Percentiles rank a stretch among this genome's conserved stretches.
phyloP scores from a whole-genome alignment of 345 rosid species.

The thale cress (Arabidopsis thaliana) region TAIR10.1 NC_003074.8:1182501-1183000 shows the following conservation, averaged over 20 bases:
- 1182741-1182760: conserved; percentile 97
- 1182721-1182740: conserved; percentile 85
- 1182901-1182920: background rate
- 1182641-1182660: conserved; percentile 52
- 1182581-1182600: background rate
- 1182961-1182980: too few relatives aligned
- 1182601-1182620: background rate
- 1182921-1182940: conserved; percentile 26
- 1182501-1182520: conserved; percentile 90
- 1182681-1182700: conserved; percentile 88
- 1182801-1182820: background rate
- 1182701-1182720: conserved; percentile 61
- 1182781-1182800: background rate
- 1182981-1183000: too few relatives aligned
- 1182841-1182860: too few relatives aligned
- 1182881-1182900: background rate
- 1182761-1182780: conserved; percentile 40
- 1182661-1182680: conserved; percentile 99
- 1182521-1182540: conserved; percentile 97
- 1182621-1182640: conserved; percentile 10
- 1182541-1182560: conserved; percentile 98
- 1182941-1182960: too few relatives aligned
- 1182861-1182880: too few relatives aligned
- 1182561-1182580: conserved; percentile 52
- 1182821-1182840: background rate